Conservation (phyloP, 176 grass and related monocot species). For the Carex scoparia region DNA sequence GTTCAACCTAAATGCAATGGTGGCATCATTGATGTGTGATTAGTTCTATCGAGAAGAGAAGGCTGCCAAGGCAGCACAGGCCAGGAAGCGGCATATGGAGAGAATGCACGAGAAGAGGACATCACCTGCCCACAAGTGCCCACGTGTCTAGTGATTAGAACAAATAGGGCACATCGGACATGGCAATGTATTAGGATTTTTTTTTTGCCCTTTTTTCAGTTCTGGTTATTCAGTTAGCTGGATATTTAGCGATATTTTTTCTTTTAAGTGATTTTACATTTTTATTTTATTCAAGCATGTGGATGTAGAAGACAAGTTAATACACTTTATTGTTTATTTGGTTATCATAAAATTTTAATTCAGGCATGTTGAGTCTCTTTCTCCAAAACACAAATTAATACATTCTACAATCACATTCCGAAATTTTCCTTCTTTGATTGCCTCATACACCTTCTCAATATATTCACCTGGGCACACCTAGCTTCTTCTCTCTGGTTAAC, state of each 20-base stretch:
- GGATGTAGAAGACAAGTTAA: too few relatives aligned
- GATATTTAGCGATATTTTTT: too few relatives aligned
- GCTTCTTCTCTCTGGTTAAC: slow-evolving; percentile 65
- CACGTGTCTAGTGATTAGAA: background rate
- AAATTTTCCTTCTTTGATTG: slow-evolving; percentile 62
- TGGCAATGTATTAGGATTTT: too few relatives aligned
- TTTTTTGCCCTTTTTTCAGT: too few relatives aligned
- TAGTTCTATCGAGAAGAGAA: background rate
- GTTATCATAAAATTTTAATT: too few relatives aligned
- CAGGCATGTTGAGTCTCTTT: slow-evolving; percentile 23
- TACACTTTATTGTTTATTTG: too few relatives aligned
- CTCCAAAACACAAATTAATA: slow-evolving; percentile 51
- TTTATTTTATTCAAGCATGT: too few relatives aligned
- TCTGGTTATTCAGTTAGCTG: background rate
- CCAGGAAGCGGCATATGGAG: background rate
- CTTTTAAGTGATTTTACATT: too few relatives aligned
- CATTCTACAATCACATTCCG: slow-evolving; percentile 56
- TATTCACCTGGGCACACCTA: slow-evolving; percentile 51
- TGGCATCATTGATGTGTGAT: background rate
- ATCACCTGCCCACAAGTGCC: background rate
- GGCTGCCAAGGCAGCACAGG: background rate
- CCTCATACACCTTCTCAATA: slow-evolving; percentile 67
- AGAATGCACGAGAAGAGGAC: background rate
- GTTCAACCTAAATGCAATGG: background rate
- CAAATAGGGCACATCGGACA: background rate